Conservation (phyloP, 2,329 filamentous ascomycete genomes). For the Colletotrichum limetticola region DNA sequence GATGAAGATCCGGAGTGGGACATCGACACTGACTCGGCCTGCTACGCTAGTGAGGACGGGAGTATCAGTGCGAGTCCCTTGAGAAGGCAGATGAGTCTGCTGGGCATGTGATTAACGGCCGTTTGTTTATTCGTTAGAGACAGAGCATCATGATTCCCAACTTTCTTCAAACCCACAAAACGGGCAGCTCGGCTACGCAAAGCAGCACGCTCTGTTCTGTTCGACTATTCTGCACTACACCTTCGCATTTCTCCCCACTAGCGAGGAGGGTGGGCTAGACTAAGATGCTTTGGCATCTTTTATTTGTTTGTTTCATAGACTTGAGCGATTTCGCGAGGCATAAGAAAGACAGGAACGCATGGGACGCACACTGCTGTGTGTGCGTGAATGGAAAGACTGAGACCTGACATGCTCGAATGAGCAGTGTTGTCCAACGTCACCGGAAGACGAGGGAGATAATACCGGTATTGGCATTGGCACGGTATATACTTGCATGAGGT, state of each 20-base stretch:
- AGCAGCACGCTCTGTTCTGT: background rate
- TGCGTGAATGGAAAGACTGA: background rate
- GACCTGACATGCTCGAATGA: background rate
- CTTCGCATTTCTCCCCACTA: background rate
- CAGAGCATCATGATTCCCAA: conserved; percentile 5
- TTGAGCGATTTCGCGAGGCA: background rate
- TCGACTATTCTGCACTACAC: background rate
- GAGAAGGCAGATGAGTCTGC: conserved; percentile 77
- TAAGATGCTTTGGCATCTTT: background rate
- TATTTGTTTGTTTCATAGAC: conserved; percentile 10
- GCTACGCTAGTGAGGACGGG: conserved; percentile 78
- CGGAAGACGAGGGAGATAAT: background rate
- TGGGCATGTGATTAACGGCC: conserved; percentile 63
- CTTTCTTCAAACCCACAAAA: background rate
- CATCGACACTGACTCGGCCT: conserved; percentile 88
- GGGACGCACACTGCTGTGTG: background rate
- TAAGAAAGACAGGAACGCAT: background rate
- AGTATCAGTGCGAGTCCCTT: conserved; percentile 75
- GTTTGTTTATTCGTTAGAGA: background rate
- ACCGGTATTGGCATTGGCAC: background rate
- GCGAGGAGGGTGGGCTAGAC: conserved; percentile 2
- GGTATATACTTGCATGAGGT: background rate
- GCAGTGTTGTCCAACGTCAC: background rate
- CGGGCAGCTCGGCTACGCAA: background rate
- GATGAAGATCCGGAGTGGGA: conserved; percentile 80